These are phyloP conservation scores for Annulohypoxylon maeteangense DNA, from an alignment of 495 filamentous ascomycete genomes.

Conservation along the genomic window DNA sequence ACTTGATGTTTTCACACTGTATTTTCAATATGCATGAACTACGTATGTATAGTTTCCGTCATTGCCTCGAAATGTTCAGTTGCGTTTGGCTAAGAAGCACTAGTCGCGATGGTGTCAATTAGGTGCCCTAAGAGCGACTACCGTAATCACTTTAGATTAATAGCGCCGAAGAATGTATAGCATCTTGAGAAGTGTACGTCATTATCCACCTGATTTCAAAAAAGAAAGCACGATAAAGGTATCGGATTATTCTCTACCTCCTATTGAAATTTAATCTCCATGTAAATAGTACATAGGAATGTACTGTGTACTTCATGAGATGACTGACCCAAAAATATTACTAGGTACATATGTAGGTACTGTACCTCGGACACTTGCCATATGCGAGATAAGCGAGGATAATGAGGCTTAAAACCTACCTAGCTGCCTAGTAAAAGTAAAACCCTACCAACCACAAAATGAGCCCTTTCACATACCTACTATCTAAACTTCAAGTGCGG, in stretches of 20 bases:
- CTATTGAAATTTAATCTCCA: too few species aligned
- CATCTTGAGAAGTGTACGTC: too few species aligned
- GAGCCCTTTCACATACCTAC: too few species aligned
- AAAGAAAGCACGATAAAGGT: too few species aligned
- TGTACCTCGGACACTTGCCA: not conserved
- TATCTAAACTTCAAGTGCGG: too few species aligned
- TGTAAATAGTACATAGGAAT: too few species aligned
- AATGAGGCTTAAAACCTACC: not conserved
- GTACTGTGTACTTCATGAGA: too few species aligned
- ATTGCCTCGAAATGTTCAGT: not conserved
- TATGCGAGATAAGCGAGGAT: not conserved
- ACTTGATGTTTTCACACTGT: conserved; percentile 4
- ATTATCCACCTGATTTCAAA: too few species aligned
- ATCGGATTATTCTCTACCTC: too few species aligned
- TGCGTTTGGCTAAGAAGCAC: not conserved
- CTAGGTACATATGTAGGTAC: too few species aligned
- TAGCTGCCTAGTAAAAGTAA: not conserved
- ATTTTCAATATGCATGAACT: not conserved
- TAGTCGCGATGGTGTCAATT: not conserved
- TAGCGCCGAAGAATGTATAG: too few species aligned
- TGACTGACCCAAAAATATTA: too few species aligned
- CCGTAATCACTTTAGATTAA: not conserved
- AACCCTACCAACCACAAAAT: not conserved
- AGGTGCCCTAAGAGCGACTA: not conserved
- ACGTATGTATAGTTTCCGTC: not conserved